Evolutionary conservation across 225 moss, liverwort and hornwort species (phyloP).

Genomic region (Thuidium tamariscinum): DNA sequence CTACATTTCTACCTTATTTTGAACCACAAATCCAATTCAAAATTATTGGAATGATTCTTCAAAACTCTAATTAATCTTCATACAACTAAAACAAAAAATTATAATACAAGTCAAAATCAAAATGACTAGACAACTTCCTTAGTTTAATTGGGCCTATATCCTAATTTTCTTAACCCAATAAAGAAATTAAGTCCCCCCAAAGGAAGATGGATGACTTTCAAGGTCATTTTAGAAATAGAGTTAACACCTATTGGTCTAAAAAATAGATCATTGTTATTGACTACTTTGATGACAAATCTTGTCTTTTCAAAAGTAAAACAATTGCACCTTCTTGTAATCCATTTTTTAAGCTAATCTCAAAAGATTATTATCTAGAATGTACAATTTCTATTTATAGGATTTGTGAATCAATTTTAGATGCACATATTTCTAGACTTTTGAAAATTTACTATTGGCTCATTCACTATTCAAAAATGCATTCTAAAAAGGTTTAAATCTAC

Average conservation of each 20-base stretch:
- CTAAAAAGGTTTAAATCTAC: not conserved
- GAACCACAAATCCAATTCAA: not conserved
- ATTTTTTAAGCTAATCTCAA: fast-evolving
- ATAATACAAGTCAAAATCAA: not conserved
- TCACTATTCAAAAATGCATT: not conserved
- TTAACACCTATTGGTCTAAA: not conserved
- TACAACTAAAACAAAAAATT: not conserved
- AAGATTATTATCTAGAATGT: not conserved
- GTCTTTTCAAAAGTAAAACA: fast-evolving
- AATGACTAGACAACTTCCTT: not conserved
- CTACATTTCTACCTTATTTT: not conserved
- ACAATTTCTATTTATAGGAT: not conserved
- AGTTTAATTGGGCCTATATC: not conserved
- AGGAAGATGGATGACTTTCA: not conserved
- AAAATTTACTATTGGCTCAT: not conserved
- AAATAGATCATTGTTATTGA: fast-evolving
- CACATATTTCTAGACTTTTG: not conserved
- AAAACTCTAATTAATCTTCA: not conserved
- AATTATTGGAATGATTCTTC: not conserved
- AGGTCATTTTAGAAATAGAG: not conserved
- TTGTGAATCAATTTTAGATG: not conserved
- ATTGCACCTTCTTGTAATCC: not conserved
- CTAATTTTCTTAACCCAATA: not conserved
- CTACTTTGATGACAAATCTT: not conserved
- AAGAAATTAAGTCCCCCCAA: fast-evolving